phyloP scores from a whole-genome alignment of 768 basidiomycete genomes.

The Termitomyces sp. region DNA sequence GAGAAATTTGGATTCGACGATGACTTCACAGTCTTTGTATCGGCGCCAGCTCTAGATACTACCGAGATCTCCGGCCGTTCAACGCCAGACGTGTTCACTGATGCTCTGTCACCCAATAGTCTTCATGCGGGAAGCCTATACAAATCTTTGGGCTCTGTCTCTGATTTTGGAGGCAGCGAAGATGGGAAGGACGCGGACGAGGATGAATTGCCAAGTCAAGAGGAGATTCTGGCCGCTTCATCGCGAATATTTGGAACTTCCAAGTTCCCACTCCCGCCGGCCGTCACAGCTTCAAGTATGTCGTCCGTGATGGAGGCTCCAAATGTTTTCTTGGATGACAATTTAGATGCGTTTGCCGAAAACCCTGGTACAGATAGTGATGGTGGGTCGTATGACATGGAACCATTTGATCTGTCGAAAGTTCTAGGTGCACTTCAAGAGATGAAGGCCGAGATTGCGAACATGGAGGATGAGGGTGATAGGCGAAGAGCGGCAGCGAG shows the following conservation, averaged over 20 bases:
- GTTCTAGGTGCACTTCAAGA: constrained; percentile 61
- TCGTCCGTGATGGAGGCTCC: neutral
- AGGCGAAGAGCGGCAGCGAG: constrained; percentile 65
- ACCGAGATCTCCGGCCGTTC: constrained; percentile 21
- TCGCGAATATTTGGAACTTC: constrained; percentile 45
- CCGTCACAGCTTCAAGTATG: neutral
- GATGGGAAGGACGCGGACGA: constrained; percentile 21
- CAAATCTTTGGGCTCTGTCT: constrained; percentile 53
- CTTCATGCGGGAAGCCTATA: constrained; percentile 31
- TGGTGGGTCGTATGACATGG: constrained; percentile 28
- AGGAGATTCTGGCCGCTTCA: constrained; percentile 48
- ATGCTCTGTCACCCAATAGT: constrained; percentile 16
- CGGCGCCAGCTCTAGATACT: constrained; percentile 38
- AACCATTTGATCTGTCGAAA: constrained; percentile 57
- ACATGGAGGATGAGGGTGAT: constrained; percentile 60
- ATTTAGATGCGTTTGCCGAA: constrained; percentile 2
- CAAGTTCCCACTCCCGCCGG: neutral
- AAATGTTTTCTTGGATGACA: constrained; percentile 1
- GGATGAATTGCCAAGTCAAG: constrained; percentile 39
- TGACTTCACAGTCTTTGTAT: constrained; percentile 75
- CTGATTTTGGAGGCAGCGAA: constrained; percentile 51
- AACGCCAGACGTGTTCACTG: constrained; percentile 16
- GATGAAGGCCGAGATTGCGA: constrained; percentile 73
- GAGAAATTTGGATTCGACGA: constrained; percentile 61
- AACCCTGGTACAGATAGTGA: neutral